phyloP scores from a whole-genome alignment of 2,329 filamentous ascomycete genomes.

The Chaetomiaceae sp. region DNA sequence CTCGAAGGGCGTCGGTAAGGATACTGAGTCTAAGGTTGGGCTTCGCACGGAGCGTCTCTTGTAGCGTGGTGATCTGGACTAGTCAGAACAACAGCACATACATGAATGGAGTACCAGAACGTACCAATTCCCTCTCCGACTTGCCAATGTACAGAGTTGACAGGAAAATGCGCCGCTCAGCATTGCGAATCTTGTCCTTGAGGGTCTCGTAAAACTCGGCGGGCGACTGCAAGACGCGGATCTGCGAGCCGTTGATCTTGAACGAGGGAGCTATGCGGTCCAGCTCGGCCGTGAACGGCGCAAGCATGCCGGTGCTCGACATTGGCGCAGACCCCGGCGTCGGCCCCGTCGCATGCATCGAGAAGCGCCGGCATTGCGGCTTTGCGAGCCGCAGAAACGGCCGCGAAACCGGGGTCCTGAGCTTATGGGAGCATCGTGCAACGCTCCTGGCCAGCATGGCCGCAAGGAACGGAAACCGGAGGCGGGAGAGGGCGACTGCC shows the following conservation, averaged over 20 bases:
- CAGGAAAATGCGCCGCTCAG: slow-evolving; percentile 76
- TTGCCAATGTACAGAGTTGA: slow-evolving; percentile 98
- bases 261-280: slow-evolving; percentile 90
- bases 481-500: background rate
- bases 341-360: slow-evolving; percentile 33
- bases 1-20: slow-evolving; percentile 83
- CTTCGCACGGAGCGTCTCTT: slow-evolving; percentile 68
- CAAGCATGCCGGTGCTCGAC: slow-evolving; percentile 40
- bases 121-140: slow-evolving; percentile 77
- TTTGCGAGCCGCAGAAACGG: slow-evolving; percentile 28
- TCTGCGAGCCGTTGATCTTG: slow-evolving; percentile 73
- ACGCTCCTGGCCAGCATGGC: slow-evolving; percentile 29
- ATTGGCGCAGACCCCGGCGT: slow-evolving; percentile 24
- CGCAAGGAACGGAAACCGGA: slow-evolving; percentile 12
- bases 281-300: slow-evolving; percentile 63
- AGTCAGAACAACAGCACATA: background rate
- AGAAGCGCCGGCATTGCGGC: slow-evolving; percentile 39
- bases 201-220: slow-evolving; percentile 87
- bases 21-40: slow-evolving; percentile 78
- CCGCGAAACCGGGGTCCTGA: slow-evolving; percentile 19
- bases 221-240: slow-evolving; percentile 74
- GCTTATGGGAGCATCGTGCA: slow-evolving; percentile 25
- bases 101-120: slow-evolving; percentile 13
- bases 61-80: slow-evolving; percentile 66
- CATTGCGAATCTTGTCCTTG: slow-evolving; percentile 80